A percentile compares a stretch with the other conserved stretches of the same genome.
Evolutionary conservation across 148 eudicot species (phyloP).

Genomic region (Diospyros lotus): DNA sequence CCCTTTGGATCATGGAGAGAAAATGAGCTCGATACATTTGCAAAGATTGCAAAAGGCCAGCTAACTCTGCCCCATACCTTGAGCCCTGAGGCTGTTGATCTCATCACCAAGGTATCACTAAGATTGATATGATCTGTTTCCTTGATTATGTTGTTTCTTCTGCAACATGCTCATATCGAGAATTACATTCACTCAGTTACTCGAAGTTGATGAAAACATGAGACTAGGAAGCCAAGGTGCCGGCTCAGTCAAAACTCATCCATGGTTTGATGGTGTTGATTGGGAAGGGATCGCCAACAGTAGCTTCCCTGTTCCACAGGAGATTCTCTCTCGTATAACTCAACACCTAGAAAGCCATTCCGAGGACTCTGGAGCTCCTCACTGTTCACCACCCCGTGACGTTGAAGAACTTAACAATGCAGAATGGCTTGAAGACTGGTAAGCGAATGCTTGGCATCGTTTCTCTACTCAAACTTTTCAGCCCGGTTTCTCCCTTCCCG

Average conservation of each 20-base stretch:
- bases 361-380: conserved; percentile 36
- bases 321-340: conserved; percentile 54
- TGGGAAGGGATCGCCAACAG: conserved; percentile 53
- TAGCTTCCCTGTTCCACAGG: conserved; percentile 49
- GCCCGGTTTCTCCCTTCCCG: neutral
- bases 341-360: conserved; percentile 43
- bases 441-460: conserved; percentile 4
- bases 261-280: conserved; percentile 67
- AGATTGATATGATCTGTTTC: neutral
- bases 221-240: conserved; percentile 75
- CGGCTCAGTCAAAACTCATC: conserved; percentile 62
- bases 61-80: conserved; percentile 61
- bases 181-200: conserved; percentile 43
- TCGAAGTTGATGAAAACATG: conserved; percentile 70
- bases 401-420: conserved; percentile 49
- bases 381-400: conserved; percentile 37
- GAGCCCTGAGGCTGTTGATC: conserved; percentile 70
- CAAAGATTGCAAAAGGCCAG: conserved; percentile 88
- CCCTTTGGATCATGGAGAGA: conserved; percentile 99
- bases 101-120: conserved; percentile 66
- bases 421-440: conserved; percentile 98
- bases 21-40: conserved; percentile 77
- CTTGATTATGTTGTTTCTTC: conserved; percentile 1
- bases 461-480: neutral
- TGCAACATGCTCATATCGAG: neutral